Evolutionary conservation across 192 early-diverging fungal genomes (phyloP).

Genomic region (Mortierella antarctica): DNA sequence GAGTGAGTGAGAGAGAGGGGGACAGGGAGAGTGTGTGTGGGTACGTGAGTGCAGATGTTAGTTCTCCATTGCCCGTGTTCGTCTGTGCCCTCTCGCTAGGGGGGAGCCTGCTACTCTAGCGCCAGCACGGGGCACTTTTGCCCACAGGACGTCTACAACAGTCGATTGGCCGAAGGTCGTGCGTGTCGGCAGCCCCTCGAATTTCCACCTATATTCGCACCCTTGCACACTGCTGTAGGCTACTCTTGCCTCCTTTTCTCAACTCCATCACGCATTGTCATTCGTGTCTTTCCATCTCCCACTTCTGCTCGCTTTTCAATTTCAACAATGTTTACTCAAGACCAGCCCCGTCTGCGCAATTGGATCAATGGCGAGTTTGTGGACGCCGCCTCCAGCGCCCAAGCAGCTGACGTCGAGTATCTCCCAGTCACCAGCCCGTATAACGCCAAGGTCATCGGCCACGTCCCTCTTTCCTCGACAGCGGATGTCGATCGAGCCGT

Average conservation of each 20-base stretch:
- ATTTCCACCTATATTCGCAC: too few species aligned
- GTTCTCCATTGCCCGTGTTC: too few species aligned
- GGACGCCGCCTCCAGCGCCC: slow-evolving; percentile 20
- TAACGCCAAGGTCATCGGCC: slow-evolving; percentile 70
- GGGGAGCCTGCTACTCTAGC: too few species aligned
- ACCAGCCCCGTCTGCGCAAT: slow-evolving; percentile 48
- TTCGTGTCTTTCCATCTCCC: background rate
- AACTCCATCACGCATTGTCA: background rate
- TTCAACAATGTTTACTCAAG: slow-evolving; percentile 35
- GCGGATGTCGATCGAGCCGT: slow-evolving; percentile 73
- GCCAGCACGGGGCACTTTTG: too few species aligned
- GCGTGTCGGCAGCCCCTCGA: too few species aligned
- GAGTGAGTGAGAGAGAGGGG: background rate
- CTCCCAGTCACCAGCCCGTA: slow-evolving; percentile 74
- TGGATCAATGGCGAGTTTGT: slow-evolving; percentile 51
- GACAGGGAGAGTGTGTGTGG: background rate
- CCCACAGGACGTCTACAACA: too few species aligned
- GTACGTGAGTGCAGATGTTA: too few species aligned
- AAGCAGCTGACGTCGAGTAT: slow-evolving; percentile 10
- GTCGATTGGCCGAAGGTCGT: too few species aligned
- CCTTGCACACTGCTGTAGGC: too few species aligned
- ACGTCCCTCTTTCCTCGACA: slow-evolving; percentile 67
- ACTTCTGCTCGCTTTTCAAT: background rate
- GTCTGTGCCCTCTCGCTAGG: too few species aligned
- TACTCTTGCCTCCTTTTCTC: slow-evolving; percentile 4